These are phyloP conservation scores for Phytophthora fragariae DNA, from an alignment of 352 stramenopile species.

Conservation along the genomic window DNA sequence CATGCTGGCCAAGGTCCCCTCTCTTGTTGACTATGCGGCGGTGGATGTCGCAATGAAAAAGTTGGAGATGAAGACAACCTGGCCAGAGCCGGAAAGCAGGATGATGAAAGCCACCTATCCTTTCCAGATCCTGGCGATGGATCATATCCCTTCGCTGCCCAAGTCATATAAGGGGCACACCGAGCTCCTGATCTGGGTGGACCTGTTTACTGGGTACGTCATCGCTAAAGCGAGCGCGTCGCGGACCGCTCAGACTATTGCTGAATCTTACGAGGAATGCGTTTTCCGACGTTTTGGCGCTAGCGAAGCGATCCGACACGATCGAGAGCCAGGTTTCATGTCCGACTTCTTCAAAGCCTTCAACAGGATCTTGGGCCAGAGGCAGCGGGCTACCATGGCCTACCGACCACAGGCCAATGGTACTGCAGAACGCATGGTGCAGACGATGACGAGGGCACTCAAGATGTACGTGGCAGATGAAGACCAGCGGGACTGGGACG, in stretches of 20 bases:
- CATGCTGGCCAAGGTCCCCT: no score
- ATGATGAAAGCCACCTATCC: neutral
- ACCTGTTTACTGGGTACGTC: neutral
- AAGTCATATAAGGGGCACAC: constrained; percentile 3
- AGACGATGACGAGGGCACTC: neutral
- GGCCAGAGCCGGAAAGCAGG: no score
- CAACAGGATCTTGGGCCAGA: neutral
- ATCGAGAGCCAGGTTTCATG: neutral
- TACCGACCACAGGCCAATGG: neutral
- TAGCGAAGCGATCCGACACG: neutral
- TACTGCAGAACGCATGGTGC: neutral
- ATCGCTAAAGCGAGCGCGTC: neutral
- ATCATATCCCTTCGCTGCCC: constrained; percentile 20
- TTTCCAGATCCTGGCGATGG: constrained; percentile 16
- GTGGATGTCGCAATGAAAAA: no score
- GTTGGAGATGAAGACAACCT: no score
- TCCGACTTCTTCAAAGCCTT: neutral
- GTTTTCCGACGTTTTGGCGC: neutral
- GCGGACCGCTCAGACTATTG: neutral
- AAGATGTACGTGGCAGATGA: neutral
- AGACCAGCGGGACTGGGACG: neutral
- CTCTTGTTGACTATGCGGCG: no score
- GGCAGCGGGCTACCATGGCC: neutral
- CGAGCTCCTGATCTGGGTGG: neutral
- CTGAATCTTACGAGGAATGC: neutral